Evolutionary conservation across 2,329 filamentous ascomycete species (phyloP).

Genomic region (Cytospora leucostoma): DNA sequence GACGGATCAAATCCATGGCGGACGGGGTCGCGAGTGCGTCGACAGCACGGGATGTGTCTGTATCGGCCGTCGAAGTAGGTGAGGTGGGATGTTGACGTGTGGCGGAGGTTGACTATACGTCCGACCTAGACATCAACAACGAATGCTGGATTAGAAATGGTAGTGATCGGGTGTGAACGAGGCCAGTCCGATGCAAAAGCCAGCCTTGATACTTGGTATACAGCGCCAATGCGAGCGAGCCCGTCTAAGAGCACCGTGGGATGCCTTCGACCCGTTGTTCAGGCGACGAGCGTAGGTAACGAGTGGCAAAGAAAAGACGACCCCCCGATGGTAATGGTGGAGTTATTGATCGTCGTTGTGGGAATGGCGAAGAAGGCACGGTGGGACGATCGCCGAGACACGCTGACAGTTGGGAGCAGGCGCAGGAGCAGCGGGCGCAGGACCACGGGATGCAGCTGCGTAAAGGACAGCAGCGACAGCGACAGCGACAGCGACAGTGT

Average conservation of each 20-base stretch:
- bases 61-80: not conserved
- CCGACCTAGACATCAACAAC: not conserved
- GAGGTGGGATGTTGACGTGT: constrained; percentile 1
- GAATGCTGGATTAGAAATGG: not conserved
- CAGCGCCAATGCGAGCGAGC: not conserved
- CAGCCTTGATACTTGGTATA: not conserved
- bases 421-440: not conserved
- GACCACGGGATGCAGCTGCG: no score
- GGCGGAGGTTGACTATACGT: constrained; percentile 19
- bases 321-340: constrained; percentile 7
- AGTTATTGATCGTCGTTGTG: constrained; percentile 1
- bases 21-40: constrained; percentile 1
- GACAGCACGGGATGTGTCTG: not conserved
- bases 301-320: constrained; percentile 34
- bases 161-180: not conserved
- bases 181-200: not conserved
- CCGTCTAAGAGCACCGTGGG: not conserved
- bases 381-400: constrained; percentile 11
- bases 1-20: constrained; percentile 60
- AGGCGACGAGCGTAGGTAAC: constrained; percentile 30
- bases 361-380: not conserved
- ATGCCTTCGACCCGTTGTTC: not conserved
- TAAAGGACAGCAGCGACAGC: no score
- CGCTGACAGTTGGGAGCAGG: not conserved
- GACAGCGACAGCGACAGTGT: not conserved